phyloP scores from a whole-genome alignment of 495 filamentous ascomycete genomes.

The Talaromyces ruber region DNA sequence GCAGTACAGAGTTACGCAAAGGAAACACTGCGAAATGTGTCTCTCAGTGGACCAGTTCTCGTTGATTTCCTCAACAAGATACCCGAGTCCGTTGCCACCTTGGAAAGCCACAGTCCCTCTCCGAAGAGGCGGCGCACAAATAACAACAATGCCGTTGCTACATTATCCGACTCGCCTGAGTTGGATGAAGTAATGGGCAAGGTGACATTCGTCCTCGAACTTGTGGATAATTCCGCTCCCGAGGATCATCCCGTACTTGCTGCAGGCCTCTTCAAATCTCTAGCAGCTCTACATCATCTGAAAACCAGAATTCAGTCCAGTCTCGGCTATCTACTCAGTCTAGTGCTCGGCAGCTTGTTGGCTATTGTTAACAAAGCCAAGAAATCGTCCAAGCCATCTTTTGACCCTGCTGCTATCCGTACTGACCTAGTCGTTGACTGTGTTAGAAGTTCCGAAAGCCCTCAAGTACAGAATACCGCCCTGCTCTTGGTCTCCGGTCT shows the following conservation, averaged over 20 bases:
- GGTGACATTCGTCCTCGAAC: conserved; percentile 78
- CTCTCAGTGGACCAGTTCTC: conserved; percentile 63
- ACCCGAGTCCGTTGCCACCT: conserved; percentile 49
- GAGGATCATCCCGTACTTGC: conserved; percentile 65
- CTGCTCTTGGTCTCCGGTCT: conserved; percentile 80
- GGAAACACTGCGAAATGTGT: conserved; percentile 58
- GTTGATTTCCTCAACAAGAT: conserved; percentile 59
- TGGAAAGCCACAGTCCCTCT: conserved; percentile 54
- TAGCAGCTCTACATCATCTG: conserved; percentile 78
- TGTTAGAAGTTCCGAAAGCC: conserved; percentile 77
- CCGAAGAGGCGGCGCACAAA: conserved; percentile 71
- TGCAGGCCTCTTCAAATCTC: conserved; percentile 65
- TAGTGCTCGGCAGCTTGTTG: conserved; percentile 67
- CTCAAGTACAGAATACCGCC: conserved; percentile 84
- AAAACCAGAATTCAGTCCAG: conserved; percentile 63
- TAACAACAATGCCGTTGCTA: conserved; percentile 45
- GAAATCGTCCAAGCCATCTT: conserved; percentile 44
- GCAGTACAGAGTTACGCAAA: conserved; percentile 45
- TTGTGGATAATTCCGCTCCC: conserved; percentile 69
- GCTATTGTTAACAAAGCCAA: conserved; percentile 70
- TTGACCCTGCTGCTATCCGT: conserved; percentile 66
- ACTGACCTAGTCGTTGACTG: conserved; percentile 86
- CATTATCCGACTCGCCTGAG: conserved; percentile 34
- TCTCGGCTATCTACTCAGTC: conserved; percentile 74
- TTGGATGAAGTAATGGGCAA: conserved; percentile 56